These are phyloP conservation scores for Rhizopogon vinicolor DNA, from an alignment of 768 basidiomycete genomes.

Conservation along the genomic window DNA sequence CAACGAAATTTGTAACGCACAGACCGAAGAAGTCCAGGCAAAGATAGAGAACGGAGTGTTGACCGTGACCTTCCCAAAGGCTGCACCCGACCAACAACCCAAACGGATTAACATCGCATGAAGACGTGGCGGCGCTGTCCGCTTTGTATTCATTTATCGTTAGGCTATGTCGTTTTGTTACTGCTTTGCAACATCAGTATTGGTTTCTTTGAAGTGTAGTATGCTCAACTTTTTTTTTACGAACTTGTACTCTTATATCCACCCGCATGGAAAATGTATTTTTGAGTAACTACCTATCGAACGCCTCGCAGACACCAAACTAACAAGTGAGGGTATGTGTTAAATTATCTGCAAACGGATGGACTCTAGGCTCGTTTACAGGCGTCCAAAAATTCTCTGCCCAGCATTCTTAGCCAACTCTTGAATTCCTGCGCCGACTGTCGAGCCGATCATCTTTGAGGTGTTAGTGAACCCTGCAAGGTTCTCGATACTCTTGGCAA, in stretches of 20 bases:
- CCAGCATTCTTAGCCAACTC: slow-evolving; percentile 17
- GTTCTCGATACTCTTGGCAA: slow-evolving; percentile 42
- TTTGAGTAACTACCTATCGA: no score
- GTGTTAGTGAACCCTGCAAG: slow-evolving; percentile 31
- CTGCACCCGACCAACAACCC: slow-evolving; percentile 33
- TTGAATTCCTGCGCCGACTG: slow-evolving; percentile 25
- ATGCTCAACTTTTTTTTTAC: no score
- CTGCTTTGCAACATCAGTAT: no score
- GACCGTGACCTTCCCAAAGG: slow-evolving; percentile 49
- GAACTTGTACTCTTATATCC: no score
- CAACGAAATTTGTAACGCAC: neutral
- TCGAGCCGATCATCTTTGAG: slow-evolving; percentile 24
- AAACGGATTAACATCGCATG: slow-evolving; percentile 37
- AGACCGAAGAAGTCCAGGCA: slow-evolving; percentile 35
- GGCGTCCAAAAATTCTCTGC: neutral
- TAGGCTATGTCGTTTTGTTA: no score
- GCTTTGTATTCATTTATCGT: no score
- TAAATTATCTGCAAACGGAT: neutral
- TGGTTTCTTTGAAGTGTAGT: no score
- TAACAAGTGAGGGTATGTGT: no score
- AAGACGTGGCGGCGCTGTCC: neutral
- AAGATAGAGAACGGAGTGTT: slow-evolving; percentile 47
- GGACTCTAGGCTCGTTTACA: neutral
- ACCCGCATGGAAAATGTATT: no score
- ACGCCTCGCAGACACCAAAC: no score